A percentile compares a stretch with the other conserved stretches of the same genome.
Evolutionary conservation across 495 filamentous ascomycete species (phyloP).

Genomic region (Podospora comata): DNA sequence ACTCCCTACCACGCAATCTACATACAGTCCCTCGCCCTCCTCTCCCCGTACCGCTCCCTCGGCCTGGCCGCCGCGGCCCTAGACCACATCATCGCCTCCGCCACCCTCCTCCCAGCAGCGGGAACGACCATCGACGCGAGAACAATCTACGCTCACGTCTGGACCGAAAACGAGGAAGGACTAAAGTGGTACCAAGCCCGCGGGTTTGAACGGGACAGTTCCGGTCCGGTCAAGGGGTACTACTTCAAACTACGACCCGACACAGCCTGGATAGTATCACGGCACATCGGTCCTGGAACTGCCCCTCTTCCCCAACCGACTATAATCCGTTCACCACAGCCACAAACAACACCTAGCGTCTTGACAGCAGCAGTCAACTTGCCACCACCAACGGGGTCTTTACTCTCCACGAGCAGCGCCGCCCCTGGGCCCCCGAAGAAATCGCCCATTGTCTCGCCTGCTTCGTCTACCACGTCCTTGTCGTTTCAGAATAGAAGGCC

Average conservation of each 20-base stretch:
- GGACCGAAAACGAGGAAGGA: conserved; percentile 85
- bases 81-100: conserved; percentile 50
- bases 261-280: conserved; percentile 71
- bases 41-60: conserved; percentile 75
- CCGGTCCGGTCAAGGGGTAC: conserved; percentile 63
- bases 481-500: conserved; percentile 54
- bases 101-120: conserved; percentile 32
- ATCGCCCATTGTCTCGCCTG: conserved; percentile 12
- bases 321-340: not conserved
- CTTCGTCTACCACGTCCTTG: conserved; percentile 27
- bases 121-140: conserved; percentile 48
- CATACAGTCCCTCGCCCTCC: conserved; percentile 79
- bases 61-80: conserved; percentile 79
- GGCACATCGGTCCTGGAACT: conserved; percentile 29
- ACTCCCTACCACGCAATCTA: conserved; percentile 59
- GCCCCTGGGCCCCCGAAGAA: not conserved
- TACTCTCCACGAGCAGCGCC: conserved; percentile 1
- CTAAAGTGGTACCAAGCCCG: conserved; percentile 79
- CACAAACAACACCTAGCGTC: conserved; percentile 1
- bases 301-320: not conserved
- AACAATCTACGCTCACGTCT: conserved; percentile 80
- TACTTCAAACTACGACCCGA: conserved; percentile 80
- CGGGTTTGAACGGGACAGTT: conserved; percentile 62
- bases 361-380: conserved; percentile 16
- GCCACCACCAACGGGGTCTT: conserved; percentile 10